A percentile compares a stretch with the other conserved stretches of the same genome.
These are phyloP conservation scores for Coniosporium apollinis DNA, from an alignment of 495 filamentous ascomycete species.

Conservation along the genomic window DNA sequence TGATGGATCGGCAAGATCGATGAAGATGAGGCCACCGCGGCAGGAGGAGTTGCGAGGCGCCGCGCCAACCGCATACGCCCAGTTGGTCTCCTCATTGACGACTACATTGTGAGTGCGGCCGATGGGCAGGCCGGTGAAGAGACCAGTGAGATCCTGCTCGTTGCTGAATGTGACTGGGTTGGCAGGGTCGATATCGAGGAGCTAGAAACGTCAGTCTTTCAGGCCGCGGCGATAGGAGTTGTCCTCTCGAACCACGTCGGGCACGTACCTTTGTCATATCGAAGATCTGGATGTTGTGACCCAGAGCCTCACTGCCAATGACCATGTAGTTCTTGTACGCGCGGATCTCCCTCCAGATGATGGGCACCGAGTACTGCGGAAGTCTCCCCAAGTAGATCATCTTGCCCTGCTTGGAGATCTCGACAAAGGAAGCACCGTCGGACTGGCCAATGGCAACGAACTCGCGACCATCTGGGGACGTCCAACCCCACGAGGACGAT, in stretches of 20 bases:
- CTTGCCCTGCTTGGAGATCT: conserved; percentile 5
- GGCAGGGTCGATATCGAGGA: too few species aligned
- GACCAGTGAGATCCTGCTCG: conserved; percentile 3
- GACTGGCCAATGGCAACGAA: conserved; percentile 8
- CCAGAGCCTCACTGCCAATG: conserved; percentile 32
- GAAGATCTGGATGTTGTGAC: conserved; percentile 36
- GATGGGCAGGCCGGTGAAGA: conserved; percentile 5
- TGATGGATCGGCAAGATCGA: too few species aligned
- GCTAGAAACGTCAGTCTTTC: too few species aligned
- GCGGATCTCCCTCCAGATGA: conserved; percentile 37
- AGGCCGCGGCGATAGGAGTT: too few species aligned
- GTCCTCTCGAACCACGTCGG: too few species aligned
- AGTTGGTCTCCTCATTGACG: too few species aligned
- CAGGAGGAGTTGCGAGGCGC: conserved; percentile 4
- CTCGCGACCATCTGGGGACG: conserved; percentile 4
- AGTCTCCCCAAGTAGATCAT: conserved; percentile 16
- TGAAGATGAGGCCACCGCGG: conserved; percentile 3
- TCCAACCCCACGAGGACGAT: conserved; percentile 1
- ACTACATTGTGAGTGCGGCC: too few species aligned
- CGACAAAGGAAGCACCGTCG: conserved; percentile 9
- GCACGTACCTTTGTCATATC: conserved; percentile 34
- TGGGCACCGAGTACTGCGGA: conserved; percentile 28
- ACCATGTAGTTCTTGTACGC: conserved; percentile 30
- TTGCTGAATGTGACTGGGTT: conserved; percentile 5
- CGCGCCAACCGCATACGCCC: conserved; percentile 6